Conservation (phyloP, 495 filamentous ascomycete genomes). For the Glutinoglossum americanum region DNA sequence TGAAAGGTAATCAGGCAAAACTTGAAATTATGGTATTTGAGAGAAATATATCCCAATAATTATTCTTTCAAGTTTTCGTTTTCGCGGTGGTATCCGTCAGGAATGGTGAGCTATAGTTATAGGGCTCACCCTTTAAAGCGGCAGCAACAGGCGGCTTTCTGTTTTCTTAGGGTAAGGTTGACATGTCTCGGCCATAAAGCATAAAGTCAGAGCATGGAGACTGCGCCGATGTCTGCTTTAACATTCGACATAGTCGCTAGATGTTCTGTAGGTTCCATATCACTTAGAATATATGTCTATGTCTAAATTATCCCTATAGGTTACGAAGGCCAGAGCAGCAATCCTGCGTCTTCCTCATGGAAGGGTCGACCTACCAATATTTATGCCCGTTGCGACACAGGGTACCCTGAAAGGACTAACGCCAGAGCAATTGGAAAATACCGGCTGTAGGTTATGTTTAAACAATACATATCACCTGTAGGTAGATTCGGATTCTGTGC, state of each 20-base stretch:
- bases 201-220: neutral
- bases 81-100: no score
- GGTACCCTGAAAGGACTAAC: constrained; percentile 88
- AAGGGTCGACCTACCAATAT: constrained; percentile 69
- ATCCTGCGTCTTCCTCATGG: constrained; percentile 81
- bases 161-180: no score
- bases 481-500: neutral
- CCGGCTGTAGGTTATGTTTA: constrained; percentile 74
- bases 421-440: constrained; percentile 71
- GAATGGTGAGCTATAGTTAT: no score
- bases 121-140: no score
- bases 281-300: neutral
- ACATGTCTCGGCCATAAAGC: no score
- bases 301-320: constrained; percentile 27
- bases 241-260: constrained; percentile 61
- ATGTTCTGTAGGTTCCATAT: constrained; percentile 46
- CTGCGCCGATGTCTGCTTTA: constrained; percentile 43
- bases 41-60: no score
- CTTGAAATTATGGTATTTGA: no score
- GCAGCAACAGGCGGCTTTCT: no score
- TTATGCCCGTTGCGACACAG: constrained; percentile 98
- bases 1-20: no score
- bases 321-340: constrained; percentile 86
- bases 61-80: no score
- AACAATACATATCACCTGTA: constrained; percentile 92